phyloP scores from a whole-genome alignment of 1,139 yeast genomes.

The Taphrina wiesneri region DNA sequence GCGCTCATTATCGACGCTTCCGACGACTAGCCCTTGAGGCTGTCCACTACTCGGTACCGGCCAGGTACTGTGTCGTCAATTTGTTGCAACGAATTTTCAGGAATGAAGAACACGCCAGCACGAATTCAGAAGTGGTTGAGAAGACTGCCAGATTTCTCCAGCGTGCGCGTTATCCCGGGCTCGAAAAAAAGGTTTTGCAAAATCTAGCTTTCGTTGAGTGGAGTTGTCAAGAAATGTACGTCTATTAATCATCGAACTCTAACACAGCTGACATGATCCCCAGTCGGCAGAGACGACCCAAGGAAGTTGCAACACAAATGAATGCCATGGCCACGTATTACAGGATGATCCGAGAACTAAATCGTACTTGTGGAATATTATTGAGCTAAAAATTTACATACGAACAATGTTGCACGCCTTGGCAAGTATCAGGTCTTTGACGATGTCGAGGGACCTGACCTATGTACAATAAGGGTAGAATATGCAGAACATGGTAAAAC shows the following conservation, averaged over 20 bases:
- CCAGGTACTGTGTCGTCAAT: constrained; percentile 1
- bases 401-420: background rate
- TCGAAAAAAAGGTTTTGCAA: constrained; percentile 21
- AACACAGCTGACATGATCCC: background rate
- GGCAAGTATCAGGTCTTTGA: background rate
- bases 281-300: background rate
- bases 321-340: background rate
- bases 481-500: no score
- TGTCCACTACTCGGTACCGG: constrained; percentile 21
- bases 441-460: no score
- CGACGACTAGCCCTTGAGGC: constrained; percentile 17
- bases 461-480: no score
- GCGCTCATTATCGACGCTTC: constrained; percentile 7
- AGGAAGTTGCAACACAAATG: background rate
- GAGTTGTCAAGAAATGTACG: background rate
- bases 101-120: background rate
- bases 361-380: background rate
- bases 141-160: constrained; percentile 14
- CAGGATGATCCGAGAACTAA: background rate
- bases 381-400: background rate
- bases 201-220: constrained; percentile 19
- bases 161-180: background rate
- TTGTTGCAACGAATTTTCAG: constrained; percentile 1
- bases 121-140: background rate
- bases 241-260: background rate